These are phyloP conservation scores for Candida hungchunana DNA, from an alignment of 805 yeast species.

Conservation along the genomic window DNA sequence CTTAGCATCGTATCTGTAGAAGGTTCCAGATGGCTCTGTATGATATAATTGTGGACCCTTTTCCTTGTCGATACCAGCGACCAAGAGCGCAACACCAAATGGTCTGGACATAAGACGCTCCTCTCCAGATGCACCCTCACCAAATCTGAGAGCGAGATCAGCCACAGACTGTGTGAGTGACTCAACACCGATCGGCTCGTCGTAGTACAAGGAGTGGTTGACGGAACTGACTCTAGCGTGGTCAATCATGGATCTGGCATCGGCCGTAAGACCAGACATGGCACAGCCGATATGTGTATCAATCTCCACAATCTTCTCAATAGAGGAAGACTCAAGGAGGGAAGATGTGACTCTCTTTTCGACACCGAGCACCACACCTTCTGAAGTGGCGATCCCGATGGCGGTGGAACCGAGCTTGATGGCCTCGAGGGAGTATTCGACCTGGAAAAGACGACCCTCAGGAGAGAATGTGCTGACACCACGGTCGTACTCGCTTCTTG, in stretches of 20 bases:
- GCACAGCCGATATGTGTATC: slow-evolving; percentile 97
- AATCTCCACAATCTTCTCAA: slow-evolving; percentile 93
- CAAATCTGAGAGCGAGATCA: slow-evolving; percentile 92
- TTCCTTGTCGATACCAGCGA: slow-evolving; percentile 91
- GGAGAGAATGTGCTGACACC: slow-evolving; percentile 99
- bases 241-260: slow-evolving; percentile 97
- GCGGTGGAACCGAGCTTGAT: slow-evolving; percentile 98
- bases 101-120: slow-evolving; percentile 93
- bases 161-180: slow-evolving; percentile 94
- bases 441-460: slow-evolving; percentile 97
- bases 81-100: slow-evolving; percentile 93
- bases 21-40: slow-evolving; percentile 99
- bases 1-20: slow-evolving; percentile 95
- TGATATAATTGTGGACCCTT: slow-evolving; percentile 95
- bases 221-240: slow-evolving; percentile 91
- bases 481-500: slow-evolving; percentile 99
- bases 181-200: slow-evolving; percentile 90
- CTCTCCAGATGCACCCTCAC: slow-evolving; percentile 96
- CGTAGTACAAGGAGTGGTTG: slow-evolving; percentile 84
- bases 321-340: slow-evolving; percentile 83
- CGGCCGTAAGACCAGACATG: slow-evolving; percentile 98
- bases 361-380: slow-evolving; percentile 94
- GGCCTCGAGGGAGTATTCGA: slow-evolving; percentile 95
- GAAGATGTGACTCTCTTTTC: slow-evolving; percentile 96
- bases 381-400: slow-evolving; percentile 91